A percentile compares a stretch with the other conserved stretches of the same genome.
phyloP scores from a whole-genome alignment of 2,329 filamentous ascomycete genomes.

The Metarhizium album region DNA sequence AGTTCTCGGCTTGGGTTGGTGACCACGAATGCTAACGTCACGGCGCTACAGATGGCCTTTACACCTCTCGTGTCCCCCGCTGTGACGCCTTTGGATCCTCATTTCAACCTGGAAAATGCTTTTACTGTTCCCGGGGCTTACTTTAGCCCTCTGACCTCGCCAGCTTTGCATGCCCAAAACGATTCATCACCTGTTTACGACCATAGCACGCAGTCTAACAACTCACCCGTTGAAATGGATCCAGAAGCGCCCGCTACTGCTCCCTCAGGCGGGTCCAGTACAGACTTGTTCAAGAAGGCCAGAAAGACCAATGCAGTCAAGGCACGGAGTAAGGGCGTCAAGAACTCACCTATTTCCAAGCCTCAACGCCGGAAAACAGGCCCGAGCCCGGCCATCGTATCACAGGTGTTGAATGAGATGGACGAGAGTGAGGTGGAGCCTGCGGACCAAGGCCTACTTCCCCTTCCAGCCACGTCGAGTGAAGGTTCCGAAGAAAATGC shows the following conservation, averaged over 20 bases:
- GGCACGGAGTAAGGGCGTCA: slow-evolving; percentile 43
- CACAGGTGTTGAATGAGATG: slow-evolving; percentile 44
- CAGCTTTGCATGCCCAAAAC: slow-evolving; percentile 64
- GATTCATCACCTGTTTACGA: slow-evolving; percentile 37
- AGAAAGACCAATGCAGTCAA: slow-evolving; percentile 42
- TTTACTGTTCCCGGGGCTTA: slow-evolving; percentile 61
- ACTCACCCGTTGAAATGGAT: slow-evolving; percentile 48
- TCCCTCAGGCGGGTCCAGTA: slow-evolving; percentile 25
- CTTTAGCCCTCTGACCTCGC: slow-evolving; percentile 75
- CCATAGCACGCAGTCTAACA: slow-evolving; percentile 33
- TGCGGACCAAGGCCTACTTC: slow-evolving; percentile 26
- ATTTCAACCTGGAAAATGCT: slow-evolving; percentile 48
- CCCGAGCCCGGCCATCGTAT: slow-evolving; percentile 44
- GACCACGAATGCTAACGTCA: neutral
- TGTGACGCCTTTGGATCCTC: slow-evolving; percentile 66
- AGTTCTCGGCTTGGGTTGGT: too few species aligned
- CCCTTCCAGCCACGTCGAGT: slow-evolving; percentile 28
- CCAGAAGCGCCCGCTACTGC: slow-evolving; percentile 31
- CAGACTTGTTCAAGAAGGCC: slow-evolving; percentile 40
- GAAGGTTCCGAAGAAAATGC: slow-evolving; percentile 54
- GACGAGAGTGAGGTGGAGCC: slow-evolving; percentile 27
- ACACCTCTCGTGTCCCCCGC: slow-evolving; percentile 77
- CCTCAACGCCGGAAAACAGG: slow-evolving; percentile 44
- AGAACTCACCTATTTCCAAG: slow-evolving; percentile 65
- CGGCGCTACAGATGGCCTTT: slow-evolving; percentile 53